Conservation (phyloP, 2,329 filamentous ascomycete species). For the Fusarium aywerte region DNA sequence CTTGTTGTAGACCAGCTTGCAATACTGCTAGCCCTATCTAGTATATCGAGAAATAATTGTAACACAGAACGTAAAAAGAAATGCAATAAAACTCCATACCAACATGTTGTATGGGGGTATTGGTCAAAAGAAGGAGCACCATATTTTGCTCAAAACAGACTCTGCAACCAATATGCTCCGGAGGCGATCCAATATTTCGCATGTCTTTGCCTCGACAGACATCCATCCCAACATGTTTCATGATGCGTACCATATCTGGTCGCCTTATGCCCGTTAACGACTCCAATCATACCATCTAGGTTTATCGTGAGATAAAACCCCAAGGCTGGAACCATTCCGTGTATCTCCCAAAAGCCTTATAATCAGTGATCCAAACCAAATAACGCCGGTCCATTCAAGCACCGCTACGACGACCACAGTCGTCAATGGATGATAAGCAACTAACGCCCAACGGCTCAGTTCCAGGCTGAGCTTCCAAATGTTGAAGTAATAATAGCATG, state of each 20-base stretch:
- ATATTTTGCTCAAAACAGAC: constrained; percentile 18
- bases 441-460: constrained; percentile 31
- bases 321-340: constrained; percentile 26
- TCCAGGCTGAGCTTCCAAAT: constrained; percentile 40
- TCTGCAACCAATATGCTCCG: constrained; percentile 26
- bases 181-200: constrained; percentile 15
- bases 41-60: constrained; percentile 14
- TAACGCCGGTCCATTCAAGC: constrained; percentile 39
- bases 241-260: constrained; percentile 36
- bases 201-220: constrained; percentile 25
- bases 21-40: constrained; percentile 12
- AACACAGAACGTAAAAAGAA: constrained; percentile 2
- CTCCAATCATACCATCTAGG: constrained; percentile 29
- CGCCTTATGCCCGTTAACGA: constrained; percentile 25
- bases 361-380: constrained; percentile 22
- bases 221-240: constrained; percentile 38
- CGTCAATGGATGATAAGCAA: constrained; percentile 19
- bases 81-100: constrained; percentile 22
- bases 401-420: constrained; percentile 35
- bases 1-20: background rate
- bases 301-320: constrained; percentile 22
- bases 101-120: constrained; percentile 28
- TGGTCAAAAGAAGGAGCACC: constrained; percentile 21
- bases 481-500: constrained; percentile 33
- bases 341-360: constrained; percentile 16